Conservation (phyloP, 2,329 filamentous ascomycete genomes). For the Ophiostoma montium region DNA sequence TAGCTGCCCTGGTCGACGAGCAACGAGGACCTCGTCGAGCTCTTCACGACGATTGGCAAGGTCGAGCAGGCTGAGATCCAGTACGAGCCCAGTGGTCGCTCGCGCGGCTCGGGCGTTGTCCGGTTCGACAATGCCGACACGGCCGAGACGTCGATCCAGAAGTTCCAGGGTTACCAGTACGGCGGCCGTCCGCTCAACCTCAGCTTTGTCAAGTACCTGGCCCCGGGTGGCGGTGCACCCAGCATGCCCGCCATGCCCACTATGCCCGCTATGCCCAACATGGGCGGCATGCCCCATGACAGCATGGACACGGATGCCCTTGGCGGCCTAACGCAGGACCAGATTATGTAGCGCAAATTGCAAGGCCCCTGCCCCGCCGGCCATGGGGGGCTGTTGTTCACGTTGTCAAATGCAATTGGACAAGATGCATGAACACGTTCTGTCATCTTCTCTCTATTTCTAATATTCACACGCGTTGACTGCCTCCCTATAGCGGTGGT, state of each 20-base stretch:
- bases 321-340: conserved; percentile 78
- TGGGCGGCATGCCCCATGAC: conserved; percentile 31
- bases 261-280: not conserved
- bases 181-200: conserved; percentile 86
- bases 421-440: too few relatives aligned
- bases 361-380: too few relatives aligned
- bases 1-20: conserved; percentile 97
- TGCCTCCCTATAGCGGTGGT: too few relatives aligned
- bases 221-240: conserved; percentile 32
- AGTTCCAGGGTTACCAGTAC: conserved; percentile 97
- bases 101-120: conserved; percentile 90
- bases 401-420: too few relatives aligned
- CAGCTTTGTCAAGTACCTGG: conserved; percentile 87
- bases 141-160: conserved; percentile 85
- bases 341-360: conserved; percentile 62
- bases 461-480: too few relatives aligned
- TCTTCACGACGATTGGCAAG: conserved; percentile 96
- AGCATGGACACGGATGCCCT: conserved; percentile 73
- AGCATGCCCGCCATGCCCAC: not conserved
- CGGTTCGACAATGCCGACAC: conserved; percentile 74
- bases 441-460: too few relatives aligned
- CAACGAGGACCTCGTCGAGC: conserved; percentile 90
- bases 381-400: too few relatives aligned
- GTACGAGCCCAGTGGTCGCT: conserved; percentile 92
- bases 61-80: conserved; percentile 98